Base-by-base conservation (phyloP, 768 basidiomycete species). In the Artomyces pyxidatus region DNA sequence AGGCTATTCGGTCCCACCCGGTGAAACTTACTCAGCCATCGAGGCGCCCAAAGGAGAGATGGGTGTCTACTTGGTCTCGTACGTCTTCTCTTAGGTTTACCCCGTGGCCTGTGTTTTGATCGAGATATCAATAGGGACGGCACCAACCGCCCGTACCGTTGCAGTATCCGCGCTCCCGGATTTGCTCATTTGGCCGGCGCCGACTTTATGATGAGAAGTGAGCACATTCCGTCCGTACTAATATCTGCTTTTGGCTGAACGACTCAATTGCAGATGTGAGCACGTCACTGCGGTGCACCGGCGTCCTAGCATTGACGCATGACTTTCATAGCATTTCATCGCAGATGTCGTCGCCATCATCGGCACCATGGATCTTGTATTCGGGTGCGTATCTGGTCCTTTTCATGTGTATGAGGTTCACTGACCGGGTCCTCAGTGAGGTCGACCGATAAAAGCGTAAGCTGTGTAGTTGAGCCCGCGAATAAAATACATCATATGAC, bases 31-130 rank as follows among this genome's bases (percentile, higher is more conserved):
- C 73, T 82, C 80, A 43, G 95, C 95, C 2, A 97, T 98, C 57
- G 96, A 99, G 69, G 95, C 95, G 7, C 95, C 95, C 39, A 98
- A 99, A 70, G 94, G 94, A 55, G 95, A 98, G 71, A 97, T 97
- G 93, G 95, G 76, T 57, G 95, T 99, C 40, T 99, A 94, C 72
- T 83, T 99, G 45, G 92, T 99, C 54, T 96, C 93, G 81, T 88
- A 59, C 60, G 85, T 77, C 26, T 21, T 30, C 14, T 17, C 11
- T 10, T 25, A 46, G 22, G 28, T 44, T 47, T 4, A 47, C 17
- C 19, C 27, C 29, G 16, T 37, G 19, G 16, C 45, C 12, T 35
- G 44, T 45, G 35, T 25, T 32, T 42, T n/a, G 35, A 50, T 27
- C 35, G 35, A 39, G n/a, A 8, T 40, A 8, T 39, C 12, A 2